Conservation (phyloP, 108 stramenopile species). For the Skeletonema costatum region DNA sequence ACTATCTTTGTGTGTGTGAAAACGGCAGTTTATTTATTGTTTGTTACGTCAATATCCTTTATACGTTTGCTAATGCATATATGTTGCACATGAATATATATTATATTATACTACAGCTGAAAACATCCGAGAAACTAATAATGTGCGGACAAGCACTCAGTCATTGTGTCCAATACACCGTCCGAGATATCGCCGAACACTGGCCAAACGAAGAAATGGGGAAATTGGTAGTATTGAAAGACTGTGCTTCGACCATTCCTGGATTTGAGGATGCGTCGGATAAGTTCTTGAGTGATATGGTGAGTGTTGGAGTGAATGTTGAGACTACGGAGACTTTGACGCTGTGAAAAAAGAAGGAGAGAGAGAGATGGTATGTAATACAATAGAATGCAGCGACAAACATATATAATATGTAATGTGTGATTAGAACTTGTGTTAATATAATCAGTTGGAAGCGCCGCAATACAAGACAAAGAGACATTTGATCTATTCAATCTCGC, state of each 20-base stretch:
- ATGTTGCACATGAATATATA: neutral
- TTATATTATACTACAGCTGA: constrained; percentile 23
- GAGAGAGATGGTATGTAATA: neutral
- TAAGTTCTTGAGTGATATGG: constrained; percentile 71
- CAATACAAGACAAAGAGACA: too few relatives aligned
- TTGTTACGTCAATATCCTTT: neutral
- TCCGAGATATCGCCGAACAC: constrained; percentile 68
- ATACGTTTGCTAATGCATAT: neutral
- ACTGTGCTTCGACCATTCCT: constrained; percentile 83
- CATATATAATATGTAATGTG: too few relatives aligned
- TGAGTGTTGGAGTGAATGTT: constrained; percentile 50
- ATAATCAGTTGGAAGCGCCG: too few relatives aligned
- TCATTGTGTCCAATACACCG: constrained; percentile 94
- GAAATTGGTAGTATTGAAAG: constrained; percentile 69
- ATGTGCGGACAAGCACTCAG: constrained; percentile 94
- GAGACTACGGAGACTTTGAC: constrained; percentile 11
- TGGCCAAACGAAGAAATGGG: constrained; percentile 52
- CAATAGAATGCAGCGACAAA: too few relatives aligned
- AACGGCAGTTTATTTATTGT: neutral
- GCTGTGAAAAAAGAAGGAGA: neutral
- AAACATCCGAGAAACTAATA: constrained; percentile 59
- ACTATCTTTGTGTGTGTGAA: neutral
- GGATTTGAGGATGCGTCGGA: constrained; percentile 82
- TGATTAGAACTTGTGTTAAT: too few relatives aligned
- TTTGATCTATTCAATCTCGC: too few relatives aligned